Percentiles rank a stretch among this genome's conserved stretches.
Conservation (phyloP, 2,329 filamentous ascomycete species). For the Aspergillus latus region DNA sequence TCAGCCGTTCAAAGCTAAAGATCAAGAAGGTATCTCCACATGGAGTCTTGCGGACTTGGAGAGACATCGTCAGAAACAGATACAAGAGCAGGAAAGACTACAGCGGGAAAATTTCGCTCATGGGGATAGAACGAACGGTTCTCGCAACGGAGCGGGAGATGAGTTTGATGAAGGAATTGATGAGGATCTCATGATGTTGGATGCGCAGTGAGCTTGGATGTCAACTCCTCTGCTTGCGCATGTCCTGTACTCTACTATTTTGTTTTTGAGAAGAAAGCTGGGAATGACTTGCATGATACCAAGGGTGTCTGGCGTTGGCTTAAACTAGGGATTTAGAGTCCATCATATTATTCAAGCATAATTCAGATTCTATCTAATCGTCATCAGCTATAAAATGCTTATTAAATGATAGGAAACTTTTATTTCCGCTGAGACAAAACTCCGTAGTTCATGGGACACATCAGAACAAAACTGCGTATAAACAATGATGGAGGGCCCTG, state of each 20-base stretch:
- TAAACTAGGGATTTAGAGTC: conserved; percentile 9
- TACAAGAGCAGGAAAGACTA: conserved; percentile 67
- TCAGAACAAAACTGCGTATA: conserved; percentile 30
- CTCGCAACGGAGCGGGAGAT: conserved; percentile 27
- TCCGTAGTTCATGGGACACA: conserved; percentile 39
- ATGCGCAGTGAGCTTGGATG: conserved; percentile 30
- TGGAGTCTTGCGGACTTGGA: conserved; percentile 82
- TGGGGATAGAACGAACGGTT: conserved; percentile 27
- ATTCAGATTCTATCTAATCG: conserved; percentile 6
- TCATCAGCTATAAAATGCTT: conserved; percentile 15
- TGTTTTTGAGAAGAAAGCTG: conserved; percentile 20
- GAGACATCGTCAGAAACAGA: conserved; percentile 66
- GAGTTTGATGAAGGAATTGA: conserved; percentile 47
- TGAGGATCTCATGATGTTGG: conserved; percentile 44
- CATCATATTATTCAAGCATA: background rate
- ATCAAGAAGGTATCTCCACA: conserved; percentile 90
- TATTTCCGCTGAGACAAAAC: conserved; percentile 38
- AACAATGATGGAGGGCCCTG: conserved; percentile 22
- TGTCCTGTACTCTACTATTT: conserved; percentile 10
- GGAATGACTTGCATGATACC: conserved; percentile 27
- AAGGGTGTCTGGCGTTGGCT: conserved; percentile 25
- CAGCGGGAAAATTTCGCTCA: conserved; percentile 51
- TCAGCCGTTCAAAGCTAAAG: conserved; percentile 76
- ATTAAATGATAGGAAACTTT: conserved; percentile 34
- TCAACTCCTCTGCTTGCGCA: conserved; percentile 5